These are phyloP conservation scores for Dioszegia crocea DNA, from an alignment of 768 basidiomycete genomes.

Conservation along the genomic window DNA sequence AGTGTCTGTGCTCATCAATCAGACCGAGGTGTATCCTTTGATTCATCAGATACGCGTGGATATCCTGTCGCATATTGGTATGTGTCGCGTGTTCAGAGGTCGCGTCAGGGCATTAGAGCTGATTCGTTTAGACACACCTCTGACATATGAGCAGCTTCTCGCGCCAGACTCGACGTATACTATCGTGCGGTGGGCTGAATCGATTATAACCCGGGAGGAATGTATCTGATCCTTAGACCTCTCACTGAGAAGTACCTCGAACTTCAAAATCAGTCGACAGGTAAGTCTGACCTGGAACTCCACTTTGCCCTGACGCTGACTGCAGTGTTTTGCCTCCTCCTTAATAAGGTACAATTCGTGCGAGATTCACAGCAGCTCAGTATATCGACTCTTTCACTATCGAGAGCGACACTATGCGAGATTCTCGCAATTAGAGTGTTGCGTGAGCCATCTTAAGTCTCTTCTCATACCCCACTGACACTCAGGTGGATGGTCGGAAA, in stretches of 20 bases:
- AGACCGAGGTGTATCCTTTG: constrained; percentile 68
- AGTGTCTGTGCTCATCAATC: not conserved
- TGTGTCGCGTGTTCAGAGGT: not conserved
- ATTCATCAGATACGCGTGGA: constrained; percentile 68
- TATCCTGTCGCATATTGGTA: constrained; percentile 49
- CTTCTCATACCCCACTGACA: not conserved
- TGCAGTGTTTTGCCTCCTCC: constrained; percentile 73
- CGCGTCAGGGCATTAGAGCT: not conserved
- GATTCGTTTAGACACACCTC: constrained; percentile 67
- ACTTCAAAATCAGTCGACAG: constrained; percentile 73
- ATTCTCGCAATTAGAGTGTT: constrained; percentile 77
- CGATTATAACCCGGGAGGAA: too few species aligned
- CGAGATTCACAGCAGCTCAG: constrained; percentile 68
- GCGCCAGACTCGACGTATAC: constrained; percentile 88
- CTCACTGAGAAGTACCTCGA: constrained; percentile 78
- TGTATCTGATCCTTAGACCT: constrained; percentile 57
- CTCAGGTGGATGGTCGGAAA: constrained; percentile 49
- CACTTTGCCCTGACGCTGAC: not conserved
- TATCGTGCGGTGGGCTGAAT: constrained; percentile 56
- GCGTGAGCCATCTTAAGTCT: constrained; percentile 52
- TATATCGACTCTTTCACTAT: constrained; percentile 63
- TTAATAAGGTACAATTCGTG: constrained; percentile 80
- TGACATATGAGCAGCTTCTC: constrained; percentile 73
- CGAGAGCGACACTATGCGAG: constrained; percentile 81
- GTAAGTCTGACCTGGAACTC: constrained; percentile 14